A percentile compares a stretch with the other conserved stretches of the same genome.
phyloP scores from a whole-genome alignment of 257 asterid genomes.

The Verbena officinalis region DNA sequence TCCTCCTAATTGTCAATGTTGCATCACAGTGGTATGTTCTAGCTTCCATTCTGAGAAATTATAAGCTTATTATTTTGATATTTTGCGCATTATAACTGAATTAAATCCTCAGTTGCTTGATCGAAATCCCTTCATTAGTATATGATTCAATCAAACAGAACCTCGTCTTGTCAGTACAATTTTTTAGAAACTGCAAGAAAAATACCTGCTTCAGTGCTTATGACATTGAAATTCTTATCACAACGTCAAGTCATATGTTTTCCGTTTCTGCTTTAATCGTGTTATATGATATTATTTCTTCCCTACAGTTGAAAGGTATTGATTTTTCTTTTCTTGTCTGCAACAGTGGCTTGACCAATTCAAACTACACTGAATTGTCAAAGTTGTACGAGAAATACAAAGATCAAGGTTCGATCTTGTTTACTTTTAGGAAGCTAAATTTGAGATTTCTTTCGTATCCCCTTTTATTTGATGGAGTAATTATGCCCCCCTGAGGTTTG shows the following conservation, averaged over 20 bases:
- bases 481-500: no score
- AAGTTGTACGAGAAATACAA: slow-evolving; percentile 71
- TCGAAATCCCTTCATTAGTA: not conserved
- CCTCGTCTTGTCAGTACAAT: not conserved
- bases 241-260: not conserved
- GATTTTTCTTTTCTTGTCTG: slow-evolving; percentile 15
- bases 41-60: not conserved
- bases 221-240: not conserved
- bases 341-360: slow-evolving; percentile 85
- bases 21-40: slow-evolving; percentile 70
- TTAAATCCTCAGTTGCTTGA: not conserved
- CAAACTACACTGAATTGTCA: slow-evolving; percentile 78
- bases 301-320: not conserved
- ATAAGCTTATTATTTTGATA: no score
- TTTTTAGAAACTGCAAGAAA: not conserved
- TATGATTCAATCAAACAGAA: not conserved
- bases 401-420: slow-evolving; percentile 63
- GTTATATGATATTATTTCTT: no score
- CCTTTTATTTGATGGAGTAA: no score
- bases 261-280: not conserved
- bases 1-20: slow-evolving; percentile 65
- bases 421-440: not conserved
- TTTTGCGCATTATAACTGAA: no score
- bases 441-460: no score
- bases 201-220: not conserved